Percentiles rank a stretch among this genome's conserved stretches.
Evolutionary conservation across 2,329 filamentous ascomycete genomes (phyloP).

Genomic region (Claviceps pusilla): DNA sequence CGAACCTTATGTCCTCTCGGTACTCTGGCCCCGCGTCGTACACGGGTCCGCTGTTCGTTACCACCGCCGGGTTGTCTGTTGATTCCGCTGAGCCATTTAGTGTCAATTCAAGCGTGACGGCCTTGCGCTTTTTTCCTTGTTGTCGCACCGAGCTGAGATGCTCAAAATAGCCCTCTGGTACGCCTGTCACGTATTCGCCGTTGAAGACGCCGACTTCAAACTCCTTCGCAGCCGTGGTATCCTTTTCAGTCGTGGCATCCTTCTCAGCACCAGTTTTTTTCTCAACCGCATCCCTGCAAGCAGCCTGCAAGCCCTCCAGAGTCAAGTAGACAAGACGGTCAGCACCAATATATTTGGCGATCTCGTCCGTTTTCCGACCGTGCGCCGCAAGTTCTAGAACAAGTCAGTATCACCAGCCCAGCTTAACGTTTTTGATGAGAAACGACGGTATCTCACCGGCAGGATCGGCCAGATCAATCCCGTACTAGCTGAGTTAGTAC

Average conservation of each 20-base stretch:
- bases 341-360: slow-evolving; percentile 12
- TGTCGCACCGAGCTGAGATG: slow-evolving; percentile 59
- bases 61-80: background rate
- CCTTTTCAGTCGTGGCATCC: slow-evolving; percentile 32
- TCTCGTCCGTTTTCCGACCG: slow-evolving; percentile 23
- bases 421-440: slow-evolving; percentile 1
- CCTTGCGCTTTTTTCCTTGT: slow-evolving; percentile 19
- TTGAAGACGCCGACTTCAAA: slow-evolving; percentile 92
- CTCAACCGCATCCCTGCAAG: slow-evolving; percentile 50
- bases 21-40: background rate
- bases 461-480: slow-evolving; percentile 31
- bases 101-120: background rate
- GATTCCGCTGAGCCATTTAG: background rate
- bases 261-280: slow-evolving; percentile 23
- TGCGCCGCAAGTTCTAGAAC: slow-evolving; percentile 26
- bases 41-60: background rate
- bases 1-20: slow-evolving; percentile 5
- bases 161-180: slow-evolving; percentile 68
- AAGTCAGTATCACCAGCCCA: background rate
- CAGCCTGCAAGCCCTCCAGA: slow-evolving; percentile 41
- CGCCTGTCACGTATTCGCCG: slow-evolving; percentile 70
- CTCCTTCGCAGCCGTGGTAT: slow-evolving; percentile 32
- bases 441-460: slow-evolving; percentile 3
- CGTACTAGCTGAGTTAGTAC: slow-evolving; percentile 17
- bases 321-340: slow-evolving; percentile 12